Base-by-base conservation (phyloP, 805 yeast genomes). In the Saturnispora diversa region DNA sequence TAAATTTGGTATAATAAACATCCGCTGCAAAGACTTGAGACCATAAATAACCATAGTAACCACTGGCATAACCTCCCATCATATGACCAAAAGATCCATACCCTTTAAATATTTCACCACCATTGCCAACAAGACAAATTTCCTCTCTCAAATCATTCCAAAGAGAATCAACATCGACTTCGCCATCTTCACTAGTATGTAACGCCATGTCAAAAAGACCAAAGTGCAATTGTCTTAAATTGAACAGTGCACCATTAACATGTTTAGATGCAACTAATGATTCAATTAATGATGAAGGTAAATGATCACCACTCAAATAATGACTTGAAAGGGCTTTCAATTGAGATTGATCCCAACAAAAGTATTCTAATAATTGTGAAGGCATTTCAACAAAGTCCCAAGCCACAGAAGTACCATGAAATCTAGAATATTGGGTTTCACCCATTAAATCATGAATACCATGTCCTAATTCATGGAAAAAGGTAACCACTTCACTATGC, bases 301-400 rank as follows among this genome's bases (percentile, higher is more conserved):
- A 70, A 27, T 70, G 64, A 20, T 75, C 75, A 3, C 79, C 66
- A 39, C 70, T 63, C 29, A 59, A 38, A 56, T 80, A 84, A 58
- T 85, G 95, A 16, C 72, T 66, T 0, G 90, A 78, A 40, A 85
- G 61, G 8, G 56, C 54, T 50, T 66, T 70, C 48, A 85, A 65
- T 58, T 77, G 79, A 29, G 68, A 63, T 40, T 69, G 69, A 40
- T 79, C 72, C 94, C 95, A 85, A 28, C 88, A 80, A 85, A 92
- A 85, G 59, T 76, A 82, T 60, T 85, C 95, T 51, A 85, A 66
- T 78, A 85, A 75, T 64, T 85, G 95, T 1, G 94, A 84, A 21
- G 95, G 95, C 44, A 90, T 84, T 61, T 85, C 95, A 37, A 85
- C 94, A 62, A 85, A 85, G 62, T 85, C 95, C 72, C 92, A 70